Evolutionary conservation across 768 basidiomycete species (phyloP).

Genomic region (Boletus rubropictus): DNA sequence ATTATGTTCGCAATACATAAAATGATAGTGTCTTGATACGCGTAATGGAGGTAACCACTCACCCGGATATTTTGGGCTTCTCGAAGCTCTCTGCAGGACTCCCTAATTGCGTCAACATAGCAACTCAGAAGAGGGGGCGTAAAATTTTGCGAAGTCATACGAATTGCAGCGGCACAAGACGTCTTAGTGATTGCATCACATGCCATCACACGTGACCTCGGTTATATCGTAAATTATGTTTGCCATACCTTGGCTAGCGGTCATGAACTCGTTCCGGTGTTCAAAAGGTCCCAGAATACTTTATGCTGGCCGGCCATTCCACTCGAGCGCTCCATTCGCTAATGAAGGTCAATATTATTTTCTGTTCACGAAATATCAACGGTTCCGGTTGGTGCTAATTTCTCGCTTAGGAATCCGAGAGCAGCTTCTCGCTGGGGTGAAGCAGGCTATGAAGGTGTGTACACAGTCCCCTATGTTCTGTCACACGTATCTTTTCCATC

Average conservation of each 20-base stretch:
- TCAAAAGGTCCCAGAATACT: conserved; percentile 8
- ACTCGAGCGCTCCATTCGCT: conserved; percentile 9
- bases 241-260: neutral
- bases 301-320: conserved; percentile 4
- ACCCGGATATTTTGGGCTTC: conserved; percentile 48
- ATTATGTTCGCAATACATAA: neutral
- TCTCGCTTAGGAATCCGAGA: conserved; percentile 44
- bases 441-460: conserved; percentile 64
- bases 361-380: neutral
- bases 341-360: conserved; percentile 24
- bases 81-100: conserved; percentile 47
- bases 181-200: too few species aligned
- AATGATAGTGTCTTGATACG: conserved; percentile 3
- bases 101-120: conserved; percentile 48
- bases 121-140: conserved; percentile 41
- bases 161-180: neutral
- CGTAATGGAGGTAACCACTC: conserved; percentile 21
- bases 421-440: conserved; percentile 48
- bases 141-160: conserved; percentile 11
- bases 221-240: neutral
- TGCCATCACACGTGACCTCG: conserved; percentile 15
- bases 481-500: neutral
- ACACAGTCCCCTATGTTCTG: neutral
- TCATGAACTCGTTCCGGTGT: conserved; percentile 16
- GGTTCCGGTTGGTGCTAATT: neutral